A percentile compares a stretch with the other conserved stretches of the same genome.
Conservation (phyloP, 768 basidiomycete genomes). For the Gymnopilus dilepis region DNA sequence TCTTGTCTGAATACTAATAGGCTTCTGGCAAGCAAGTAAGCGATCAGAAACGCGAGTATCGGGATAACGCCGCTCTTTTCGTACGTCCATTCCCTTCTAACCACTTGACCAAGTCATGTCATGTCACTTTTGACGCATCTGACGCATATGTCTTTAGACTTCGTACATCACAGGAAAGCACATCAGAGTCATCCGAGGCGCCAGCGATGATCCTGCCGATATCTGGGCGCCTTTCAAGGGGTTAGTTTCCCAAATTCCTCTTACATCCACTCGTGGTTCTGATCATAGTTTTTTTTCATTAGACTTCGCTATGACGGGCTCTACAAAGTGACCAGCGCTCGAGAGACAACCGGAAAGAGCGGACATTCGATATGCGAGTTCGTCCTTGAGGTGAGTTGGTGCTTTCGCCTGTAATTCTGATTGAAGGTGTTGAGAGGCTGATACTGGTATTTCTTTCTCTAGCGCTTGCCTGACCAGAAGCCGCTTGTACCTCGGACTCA, state of each 20-base stretch:
- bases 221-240: background rate
- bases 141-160: too few relatives aligned
- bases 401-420: too few relatives aligned
- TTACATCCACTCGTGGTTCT: background rate
- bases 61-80: slow-evolving; percentile 37
- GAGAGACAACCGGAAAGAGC: background rate
- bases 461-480: too few relatives aligned
- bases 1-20: slow-evolving; percentile 15
- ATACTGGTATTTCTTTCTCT: too few relatives aligned
- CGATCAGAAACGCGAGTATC: slow-evolving; percentile 41
- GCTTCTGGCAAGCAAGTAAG: slow-evolving; percentile 27
- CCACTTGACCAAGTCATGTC: too few relatives aligned
- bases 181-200: slow-evolving; percentile 49
- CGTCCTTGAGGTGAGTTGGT: background rate
- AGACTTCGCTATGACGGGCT: slow-evolving; percentile 52
- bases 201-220: slow-evolving; percentile 12
- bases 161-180: slow-evolving; percentile 37
- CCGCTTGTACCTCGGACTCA: too few relatives aligned
- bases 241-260: too few relatives aligned
- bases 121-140: slow-evolving; percentile 42
- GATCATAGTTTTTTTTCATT: background rate
- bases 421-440: too few relatives aligned
- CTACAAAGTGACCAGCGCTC: slow-evolving; percentile 41
- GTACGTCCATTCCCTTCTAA: too few relatives aligned
- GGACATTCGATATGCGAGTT: background rate